Percentiles rank a stretch among this genome's conserved stretches.
Conservation (phyloP, 2,329 filamentous ascomycete species). For the Colletotrichum destructivum region DNA sequence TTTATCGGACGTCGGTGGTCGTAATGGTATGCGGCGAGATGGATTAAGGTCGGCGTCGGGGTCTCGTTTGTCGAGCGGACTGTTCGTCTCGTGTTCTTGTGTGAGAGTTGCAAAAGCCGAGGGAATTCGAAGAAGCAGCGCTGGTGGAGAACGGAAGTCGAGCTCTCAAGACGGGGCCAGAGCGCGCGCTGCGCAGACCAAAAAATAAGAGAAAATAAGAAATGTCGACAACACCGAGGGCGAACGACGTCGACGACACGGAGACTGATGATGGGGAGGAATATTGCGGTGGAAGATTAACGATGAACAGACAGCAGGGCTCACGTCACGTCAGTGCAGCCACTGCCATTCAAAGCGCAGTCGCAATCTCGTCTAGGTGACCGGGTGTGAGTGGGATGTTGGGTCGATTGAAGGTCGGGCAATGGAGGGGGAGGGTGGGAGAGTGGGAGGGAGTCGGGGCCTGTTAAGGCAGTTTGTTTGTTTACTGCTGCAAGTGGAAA, state of each 20-base stretch:
- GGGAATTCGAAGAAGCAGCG: constrained; percentile 29
- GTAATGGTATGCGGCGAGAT: constrained; percentile 23
- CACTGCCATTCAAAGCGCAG: constrained; percentile 30
- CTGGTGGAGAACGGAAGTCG: constrained; percentile 27
- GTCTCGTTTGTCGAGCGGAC: constrained; percentile 18
- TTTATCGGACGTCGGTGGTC: constrained; percentile 29
- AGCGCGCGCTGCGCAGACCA: constrained; percentile 41
- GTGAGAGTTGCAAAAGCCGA: constrained; percentile 10
- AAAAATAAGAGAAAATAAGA: constrained; percentile 12
- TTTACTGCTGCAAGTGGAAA: constrained; percentile 48
- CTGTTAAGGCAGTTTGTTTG: constrained; percentile 56
- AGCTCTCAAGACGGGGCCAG: constrained; percentile 1
- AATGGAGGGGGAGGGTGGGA: constrained; percentile 39
- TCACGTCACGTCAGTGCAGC: constrained; percentile 32
- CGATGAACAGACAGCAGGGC: constrained; percentile 13
- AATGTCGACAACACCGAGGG: constrained; percentile 7
- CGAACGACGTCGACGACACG: background rate
- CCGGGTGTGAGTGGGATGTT: constrained; percentile 45
- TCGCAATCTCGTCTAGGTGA: constrained; percentile 41
- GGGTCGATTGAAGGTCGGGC: constrained; percentile 41
- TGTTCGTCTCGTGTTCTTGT: constrained; percentile 14
- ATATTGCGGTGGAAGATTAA: constrained; percentile 25
- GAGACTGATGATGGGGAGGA: constrained; percentile 24
- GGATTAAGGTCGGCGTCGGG: constrained; percentile 28
- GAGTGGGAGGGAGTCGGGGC: constrained; percentile 44